These are phyloP conservation scores for Chlorella sp. DNA, from an alignment of 139 green algal genomes.

Conservation along the genomic window DNA sequence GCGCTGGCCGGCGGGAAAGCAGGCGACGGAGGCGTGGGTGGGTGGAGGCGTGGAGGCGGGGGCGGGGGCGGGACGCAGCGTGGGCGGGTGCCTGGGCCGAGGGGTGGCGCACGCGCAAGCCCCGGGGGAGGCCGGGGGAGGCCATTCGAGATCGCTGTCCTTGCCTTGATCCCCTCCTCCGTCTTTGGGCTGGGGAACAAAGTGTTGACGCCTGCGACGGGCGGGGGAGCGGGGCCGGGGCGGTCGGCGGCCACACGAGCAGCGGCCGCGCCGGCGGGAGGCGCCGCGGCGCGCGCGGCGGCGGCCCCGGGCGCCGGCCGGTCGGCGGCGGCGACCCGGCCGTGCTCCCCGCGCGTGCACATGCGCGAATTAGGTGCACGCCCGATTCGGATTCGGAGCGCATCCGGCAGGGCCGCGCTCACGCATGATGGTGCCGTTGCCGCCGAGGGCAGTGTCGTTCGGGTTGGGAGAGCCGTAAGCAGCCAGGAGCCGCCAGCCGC, in stretches of 20 bases:
- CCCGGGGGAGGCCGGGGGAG: no score
- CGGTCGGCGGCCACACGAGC: no score
- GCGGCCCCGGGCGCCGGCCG: no score
- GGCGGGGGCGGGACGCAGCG: no score
- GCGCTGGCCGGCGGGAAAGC: no score
- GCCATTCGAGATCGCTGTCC: no score
- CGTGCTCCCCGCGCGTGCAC: neutral
- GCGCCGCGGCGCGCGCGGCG: no score
- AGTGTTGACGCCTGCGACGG: neutral
- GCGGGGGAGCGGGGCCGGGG: neutral
- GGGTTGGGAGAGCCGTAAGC: constrained; percentile 33
- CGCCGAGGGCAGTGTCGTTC: constrained; percentile 12
- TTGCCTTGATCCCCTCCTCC: constrained; percentile 39
- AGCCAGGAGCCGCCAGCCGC: constrained; percentile 27
- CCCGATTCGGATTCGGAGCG: neutral
- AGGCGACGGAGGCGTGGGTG: no score
- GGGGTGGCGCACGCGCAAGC: no score
- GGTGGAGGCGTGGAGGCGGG: no score
- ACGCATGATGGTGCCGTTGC: constrained; percentile 20
- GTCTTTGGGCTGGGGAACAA: constrained; percentile 37
- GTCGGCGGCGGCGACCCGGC: neutral
- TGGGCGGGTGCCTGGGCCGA: no score
- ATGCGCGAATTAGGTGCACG: neutral
- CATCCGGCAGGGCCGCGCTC: neutral
- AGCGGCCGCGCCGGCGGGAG: no score